Conservation (phyloP, 225 moss, liverwort and hornwort genomes). For the Sphagnum tenellum region DNA sequence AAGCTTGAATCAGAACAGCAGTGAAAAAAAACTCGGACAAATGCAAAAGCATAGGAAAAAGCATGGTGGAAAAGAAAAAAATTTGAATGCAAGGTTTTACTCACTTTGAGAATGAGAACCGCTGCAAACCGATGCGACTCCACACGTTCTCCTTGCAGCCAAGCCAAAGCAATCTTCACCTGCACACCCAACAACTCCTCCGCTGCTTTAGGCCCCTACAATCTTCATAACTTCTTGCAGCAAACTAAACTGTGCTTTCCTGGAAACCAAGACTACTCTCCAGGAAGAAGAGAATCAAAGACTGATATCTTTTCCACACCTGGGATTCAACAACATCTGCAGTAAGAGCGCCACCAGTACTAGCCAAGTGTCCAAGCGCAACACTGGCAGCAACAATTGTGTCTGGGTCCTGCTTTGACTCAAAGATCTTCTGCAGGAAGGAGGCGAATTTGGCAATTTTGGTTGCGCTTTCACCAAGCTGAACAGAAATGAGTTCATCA, state of each 20-base stretch:
- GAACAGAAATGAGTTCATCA: constrained; percentile 81
- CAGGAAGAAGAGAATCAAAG: too few relatives aligned
- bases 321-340: constrained; percentile 86
- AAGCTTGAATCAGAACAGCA: too few relatives aligned
- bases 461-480: constrained; percentile 91
- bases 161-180: constrained; percentile 85
- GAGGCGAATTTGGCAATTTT: constrained; percentile 85
- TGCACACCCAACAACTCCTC: constrained; percentile 15
- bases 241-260: too few relatives aligned
- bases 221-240: too few relatives aligned
- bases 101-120: constrained; percentile 84
- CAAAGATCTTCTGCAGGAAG: constrained; percentile 69
- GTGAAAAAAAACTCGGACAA: too few relatives aligned
- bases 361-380: constrained; percentile 83
- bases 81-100: not conserved
- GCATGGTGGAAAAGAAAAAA: not conserved
- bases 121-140: constrained; percentile 82
- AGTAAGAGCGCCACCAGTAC: constrained; percentile 82
- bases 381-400: constrained; percentile 66
- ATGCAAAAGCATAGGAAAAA: too few relatives aligned
- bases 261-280: too few relatives aligned
- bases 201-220: too few relatives aligned
- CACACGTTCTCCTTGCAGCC: constrained; percentile 71
- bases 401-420: constrained; percentile 75
- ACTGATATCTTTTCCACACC: constrained; percentile 19